These are phyloP conservation scores for Vaccinium vitisidaea DNA, from an alignment of 148 eudicot genomes.

Conservation along the genomic window DNA sequence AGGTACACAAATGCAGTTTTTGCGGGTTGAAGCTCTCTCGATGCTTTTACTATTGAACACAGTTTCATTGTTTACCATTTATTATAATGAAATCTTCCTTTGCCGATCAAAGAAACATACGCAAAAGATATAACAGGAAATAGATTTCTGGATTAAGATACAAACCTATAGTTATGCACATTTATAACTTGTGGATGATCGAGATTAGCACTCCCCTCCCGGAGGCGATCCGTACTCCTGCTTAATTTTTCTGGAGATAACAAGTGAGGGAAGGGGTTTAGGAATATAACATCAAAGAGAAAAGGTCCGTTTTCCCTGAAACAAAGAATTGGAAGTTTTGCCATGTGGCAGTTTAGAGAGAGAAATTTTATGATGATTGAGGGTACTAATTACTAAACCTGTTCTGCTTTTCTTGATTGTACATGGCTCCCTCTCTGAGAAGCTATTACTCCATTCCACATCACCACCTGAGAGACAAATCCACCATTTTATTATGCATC, in stretches of 20 bases:
- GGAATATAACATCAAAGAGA: neutral
- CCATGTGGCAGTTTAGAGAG: neutral
- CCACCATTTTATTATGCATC: neutral
- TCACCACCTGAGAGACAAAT: constrained; percentile 54
- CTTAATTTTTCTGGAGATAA: constrained; percentile 57
- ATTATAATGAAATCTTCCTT: too few relatives aligned
- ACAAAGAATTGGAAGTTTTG: neutral
- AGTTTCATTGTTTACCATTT: too few relatives aligned
- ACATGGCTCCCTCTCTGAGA: constrained; percentile 79
- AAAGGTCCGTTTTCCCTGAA: neutral
- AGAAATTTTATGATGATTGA: neutral
- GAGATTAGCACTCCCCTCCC: constrained; percentile 58
- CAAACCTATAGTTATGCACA: constrained; percentile 90
- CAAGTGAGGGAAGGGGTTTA: constrained; percentile 12
- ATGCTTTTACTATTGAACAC: too few relatives aligned
- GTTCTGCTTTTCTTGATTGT: constrained; percentile 77
- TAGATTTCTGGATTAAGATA: constrained; percentile 11
- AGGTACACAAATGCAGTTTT: neutral
- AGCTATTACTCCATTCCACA: constrained; percentile 73
- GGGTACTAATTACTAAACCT: constrained; percentile 44
- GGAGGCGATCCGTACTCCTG: constrained; percentile 48
- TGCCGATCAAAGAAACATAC: too few relatives aligned
- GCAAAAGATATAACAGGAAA: neutral
- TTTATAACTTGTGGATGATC: constrained; percentile 93
- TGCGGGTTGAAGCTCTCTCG: too few relatives aligned